Evolutionary conservation across 352 stramenopile genomes (phyloP).

Genomic region (Plasmopara muralis): DNA sequence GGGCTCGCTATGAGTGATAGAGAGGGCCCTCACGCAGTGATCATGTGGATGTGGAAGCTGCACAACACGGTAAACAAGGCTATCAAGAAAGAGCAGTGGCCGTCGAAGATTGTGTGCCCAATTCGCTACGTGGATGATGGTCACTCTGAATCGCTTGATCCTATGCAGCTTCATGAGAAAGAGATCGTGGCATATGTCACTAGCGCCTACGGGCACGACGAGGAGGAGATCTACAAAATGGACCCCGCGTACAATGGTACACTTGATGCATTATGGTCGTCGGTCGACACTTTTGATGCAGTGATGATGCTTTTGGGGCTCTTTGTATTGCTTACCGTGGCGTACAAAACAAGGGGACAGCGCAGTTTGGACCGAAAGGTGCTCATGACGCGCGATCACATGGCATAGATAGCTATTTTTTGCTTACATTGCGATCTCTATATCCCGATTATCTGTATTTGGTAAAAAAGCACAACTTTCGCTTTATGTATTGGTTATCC

Average conservation of each 20-base stretch:
- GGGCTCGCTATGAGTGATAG: conserved; percentile 32
- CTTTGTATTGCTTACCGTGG: conserved; percentile 19
- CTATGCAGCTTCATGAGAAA: conserved; percentile 35
- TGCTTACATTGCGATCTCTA: neutral
- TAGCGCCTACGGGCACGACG: conserved; percentile 45
- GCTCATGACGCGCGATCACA: conserved; percentile 18
- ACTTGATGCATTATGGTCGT: conserved; percentile 30
- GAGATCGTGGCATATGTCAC: conserved; percentile 48
- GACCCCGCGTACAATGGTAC: conserved; percentile 41
- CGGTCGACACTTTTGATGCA: conserved; percentile 32
- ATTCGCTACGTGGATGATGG: conserved; percentile 57
- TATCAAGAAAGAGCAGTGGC: conserved; percentile 65
- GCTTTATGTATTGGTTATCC: neutral
- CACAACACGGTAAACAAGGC: conserved; percentile 81
- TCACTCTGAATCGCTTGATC: conserved; percentile 40
- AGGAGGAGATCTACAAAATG: conserved; percentile 43
- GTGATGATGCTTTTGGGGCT: conserved; percentile 27
- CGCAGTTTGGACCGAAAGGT: conserved; percentile 14
- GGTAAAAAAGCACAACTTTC: neutral
- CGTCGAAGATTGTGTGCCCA: conserved; percentile 40
- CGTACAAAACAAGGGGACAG: conserved; percentile 23
- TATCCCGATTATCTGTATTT: neutral
- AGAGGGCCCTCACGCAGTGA: conserved; percentile 33
- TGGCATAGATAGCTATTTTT: conserved; percentile 3
- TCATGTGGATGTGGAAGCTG: conserved; percentile 77